Conservation (phyloP, 1,139 yeast species). For the Geotrichum phurueaensis region DNA sequence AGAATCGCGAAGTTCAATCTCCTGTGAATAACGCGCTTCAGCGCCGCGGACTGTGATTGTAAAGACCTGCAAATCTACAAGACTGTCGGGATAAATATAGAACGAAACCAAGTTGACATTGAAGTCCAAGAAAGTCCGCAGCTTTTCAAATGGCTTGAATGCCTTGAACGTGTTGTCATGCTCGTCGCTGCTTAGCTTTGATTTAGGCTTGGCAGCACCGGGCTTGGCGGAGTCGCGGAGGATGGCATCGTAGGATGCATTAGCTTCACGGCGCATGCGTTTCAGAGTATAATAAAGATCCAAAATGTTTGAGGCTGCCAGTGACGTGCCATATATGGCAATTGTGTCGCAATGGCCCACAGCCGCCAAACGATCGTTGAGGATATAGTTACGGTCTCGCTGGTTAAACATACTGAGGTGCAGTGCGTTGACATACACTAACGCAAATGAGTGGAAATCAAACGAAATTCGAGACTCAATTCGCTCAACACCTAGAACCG, state of each 20-base stretch:
- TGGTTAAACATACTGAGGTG: constrained; percentile 64
- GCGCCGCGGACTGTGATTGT: constrained; percentile 56
- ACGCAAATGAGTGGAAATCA: constrained; percentile 78
- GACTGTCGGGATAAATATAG: constrained; percentile 71
- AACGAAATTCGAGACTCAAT: constrained; percentile 60
- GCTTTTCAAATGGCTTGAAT: constrained; percentile 21
- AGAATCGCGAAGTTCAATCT: constrained; percentile 41
- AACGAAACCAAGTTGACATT: constrained; percentile 50
- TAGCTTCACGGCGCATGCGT: constrained; percentile 69
- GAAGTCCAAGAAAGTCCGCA: constrained; percentile 57
- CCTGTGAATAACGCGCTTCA: constrained; percentile 55
- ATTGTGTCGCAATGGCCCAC: constrained; percentile 51
- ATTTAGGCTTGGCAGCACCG: constrained; percentile 9
- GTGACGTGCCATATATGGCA: constrained; percentile 65
- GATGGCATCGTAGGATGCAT: constrained; percentile 67
- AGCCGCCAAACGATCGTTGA: constrained; percentile 60
- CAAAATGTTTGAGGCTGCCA: constrained; percentile 74
- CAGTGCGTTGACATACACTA: constrained; percentile 48
- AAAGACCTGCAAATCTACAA: constrained; percentile 68
- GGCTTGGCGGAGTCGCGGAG: constrained; percentile 45
- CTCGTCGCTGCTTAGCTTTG: constrained; percentile 7
- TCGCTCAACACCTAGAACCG: constrained; percentile 52
- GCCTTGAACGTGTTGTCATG: background rate
- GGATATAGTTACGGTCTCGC: constrained; percentile 42
- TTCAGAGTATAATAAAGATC: constrained; percentile 70